A percentile compares a stretch with the other conserved stretches of the same genome.
phyloP scores from a whole-genome alignment of 2,329 filamentous ascomycete genomes.

The Cladophialophora carrionii region DNA sequence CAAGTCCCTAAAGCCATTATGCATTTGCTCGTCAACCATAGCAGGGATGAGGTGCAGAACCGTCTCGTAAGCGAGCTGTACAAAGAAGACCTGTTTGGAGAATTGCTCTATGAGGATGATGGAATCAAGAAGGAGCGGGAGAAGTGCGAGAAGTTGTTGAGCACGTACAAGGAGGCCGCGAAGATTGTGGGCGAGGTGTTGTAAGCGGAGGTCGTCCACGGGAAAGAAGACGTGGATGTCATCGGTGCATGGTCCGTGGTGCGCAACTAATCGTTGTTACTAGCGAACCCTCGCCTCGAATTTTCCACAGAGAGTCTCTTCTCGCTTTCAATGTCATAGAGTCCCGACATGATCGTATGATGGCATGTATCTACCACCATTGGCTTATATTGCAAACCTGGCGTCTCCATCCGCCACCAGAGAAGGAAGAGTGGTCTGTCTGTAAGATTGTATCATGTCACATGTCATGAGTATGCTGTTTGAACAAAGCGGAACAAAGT shows the following conservation, averaged over 20 bases:
- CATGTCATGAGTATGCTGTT: background rate
- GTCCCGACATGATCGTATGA: conserved; percentile 8
- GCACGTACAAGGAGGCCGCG: conserved; percentile 94
- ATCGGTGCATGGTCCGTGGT: background rate
- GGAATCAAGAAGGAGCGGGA: conserved; percentile 95
- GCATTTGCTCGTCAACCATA: conserved; percentile 97
- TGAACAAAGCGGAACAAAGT: no score
- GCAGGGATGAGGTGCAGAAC: conserved; percentile 97
- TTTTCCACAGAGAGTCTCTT: conserved; percentile 13
- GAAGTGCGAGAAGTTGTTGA: conserved; percentile 95
- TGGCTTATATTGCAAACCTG: conserved; percentile 9
- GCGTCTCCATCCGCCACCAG: background rate
- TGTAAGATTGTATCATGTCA: conserved; percentile 9
- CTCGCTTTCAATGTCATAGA: conserved; percentile 11
- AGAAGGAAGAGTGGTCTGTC: conserved; percentile 3
- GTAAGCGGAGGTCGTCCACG: conserved; percentile 44
- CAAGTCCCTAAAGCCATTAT: conserved; percentile 98
- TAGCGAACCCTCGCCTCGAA: background rate
- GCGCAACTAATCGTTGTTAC: background rate
- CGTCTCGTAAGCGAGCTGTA: conserved; percentile 93
- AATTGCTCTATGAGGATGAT: conserved; percentile 96
- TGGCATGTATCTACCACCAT: conserved; percentile 15
- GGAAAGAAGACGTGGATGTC: background rate
- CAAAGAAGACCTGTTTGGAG: conserved; percentile 85
- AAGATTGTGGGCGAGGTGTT: conserved; percentile 98